Conservation (phyloP, 768 basidiomycete genomes). For the Crepidotus variabilis region DNA sequence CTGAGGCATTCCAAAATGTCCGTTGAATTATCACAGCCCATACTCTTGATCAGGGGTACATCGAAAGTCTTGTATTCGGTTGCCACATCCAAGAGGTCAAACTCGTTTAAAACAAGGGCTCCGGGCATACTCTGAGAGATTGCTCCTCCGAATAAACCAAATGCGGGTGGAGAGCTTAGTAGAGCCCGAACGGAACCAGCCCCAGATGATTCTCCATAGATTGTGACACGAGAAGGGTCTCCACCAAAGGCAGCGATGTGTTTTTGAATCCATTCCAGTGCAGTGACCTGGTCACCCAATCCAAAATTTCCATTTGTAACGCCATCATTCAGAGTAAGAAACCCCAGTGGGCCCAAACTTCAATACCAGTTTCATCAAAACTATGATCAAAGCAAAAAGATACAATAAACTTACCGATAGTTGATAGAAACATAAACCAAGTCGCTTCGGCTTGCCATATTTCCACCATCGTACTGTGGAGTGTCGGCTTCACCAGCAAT, state of each 20-base stretch:
- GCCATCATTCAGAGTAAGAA: not conserved
- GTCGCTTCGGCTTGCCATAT: slow-evolving; percentile 39
- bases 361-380: not conserved
- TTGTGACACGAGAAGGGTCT: slow-evolving; percentile 1
- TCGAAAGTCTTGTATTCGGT: slow-evolving; percentile 34
- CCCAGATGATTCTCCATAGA: not conserved
- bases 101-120: too few species aligned
- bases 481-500: slow-evolving; percentile 39
- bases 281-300: not conserved
- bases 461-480: slow-evolving; percentile 39
- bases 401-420: slow-evolving; percentile 31
- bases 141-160: slow-evolving; percentile 36
- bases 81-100: slow-evolving; percentile 41
- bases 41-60: slow-evolving; percentile 29
- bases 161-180: slow-evolving; percentile 29
- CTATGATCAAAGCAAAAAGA: slow-evolving; percentile 14
- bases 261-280: not conserved
- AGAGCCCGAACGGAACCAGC: slow-evolving; percentile 21
- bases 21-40: slow-evolving; percentile 31
- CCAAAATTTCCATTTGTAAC: not conserved
- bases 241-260: slow-evolving; percentile 3
- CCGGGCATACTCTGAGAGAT: slow-evolving; percentile 45
- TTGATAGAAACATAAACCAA: slow-evolving; percentile 36
- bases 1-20: slow-evolving; percentile 36
- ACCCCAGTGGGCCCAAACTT: not conserved